Percentiles rank a stretch among this genome's conserved stretches.
These are phyloP conservation scores for Nyctanthes arbortristis DNA, from an alignment of 257 asterid species.

Conservation along the genomic window DNA sequence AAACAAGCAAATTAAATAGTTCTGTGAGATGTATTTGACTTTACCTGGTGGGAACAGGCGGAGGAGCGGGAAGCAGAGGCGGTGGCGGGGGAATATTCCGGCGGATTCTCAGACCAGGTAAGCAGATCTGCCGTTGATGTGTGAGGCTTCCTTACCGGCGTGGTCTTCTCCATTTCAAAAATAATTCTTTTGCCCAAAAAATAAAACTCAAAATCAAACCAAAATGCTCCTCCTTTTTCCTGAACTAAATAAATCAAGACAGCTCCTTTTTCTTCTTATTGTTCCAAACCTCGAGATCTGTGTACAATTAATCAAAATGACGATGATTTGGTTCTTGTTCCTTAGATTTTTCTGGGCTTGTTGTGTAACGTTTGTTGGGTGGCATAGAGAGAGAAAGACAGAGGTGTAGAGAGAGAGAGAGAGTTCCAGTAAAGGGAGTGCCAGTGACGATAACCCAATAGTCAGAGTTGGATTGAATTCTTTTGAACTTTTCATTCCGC, in stretches of 20 bases:
- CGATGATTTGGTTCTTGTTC: constrained; percentile 10
- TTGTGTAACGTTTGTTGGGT: neutral
- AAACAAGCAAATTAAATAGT: neutral
- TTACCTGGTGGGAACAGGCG: constrained; percentile 79
- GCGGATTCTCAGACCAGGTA: constrained; percentile 84
- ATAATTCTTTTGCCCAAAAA: neutral
- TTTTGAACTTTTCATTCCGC: constrained; percentile 27
- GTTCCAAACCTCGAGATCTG: neutral
- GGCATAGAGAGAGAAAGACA: neutral
- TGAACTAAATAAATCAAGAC: neutral
- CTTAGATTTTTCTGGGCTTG: constrained; percentile 7
- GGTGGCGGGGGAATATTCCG: constrained; percentile 49
- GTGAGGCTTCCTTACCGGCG: constrained; percentile 89
- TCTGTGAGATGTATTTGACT: neutral
- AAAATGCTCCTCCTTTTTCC: neutral
- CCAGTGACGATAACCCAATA: neutral
- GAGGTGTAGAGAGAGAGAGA: neutral
- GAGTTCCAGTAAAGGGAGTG: neutral
- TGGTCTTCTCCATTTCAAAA: constrained; percentile 61
- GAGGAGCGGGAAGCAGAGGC: constrained; percentile 37
- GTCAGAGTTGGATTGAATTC: constrained; percentile 2
- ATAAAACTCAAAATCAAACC: neutral
- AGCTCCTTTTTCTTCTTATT: neutral
- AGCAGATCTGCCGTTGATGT: constrained; percentile 95
- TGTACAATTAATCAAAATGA: neutral